Percentiles rank a stretch among this genome's conserved stretches.
phyloP scores from a whole-genome alignment of 2,329 filamentous ascomycete genomes.

The Aureobasidium melanogenum region DNA sequence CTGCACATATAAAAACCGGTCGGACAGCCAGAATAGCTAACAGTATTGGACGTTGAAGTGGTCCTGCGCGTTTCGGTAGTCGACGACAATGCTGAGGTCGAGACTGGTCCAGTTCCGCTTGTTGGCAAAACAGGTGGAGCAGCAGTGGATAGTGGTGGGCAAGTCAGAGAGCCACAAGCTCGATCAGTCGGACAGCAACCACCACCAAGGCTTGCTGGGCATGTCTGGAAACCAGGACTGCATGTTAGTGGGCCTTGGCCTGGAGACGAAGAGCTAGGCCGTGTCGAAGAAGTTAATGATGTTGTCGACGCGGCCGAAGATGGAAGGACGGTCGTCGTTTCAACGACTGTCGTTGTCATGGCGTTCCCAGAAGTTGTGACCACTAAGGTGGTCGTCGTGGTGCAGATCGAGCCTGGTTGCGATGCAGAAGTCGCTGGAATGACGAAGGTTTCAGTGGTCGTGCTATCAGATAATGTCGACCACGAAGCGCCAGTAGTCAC shows the following conservation, averaged over 20 bases:
- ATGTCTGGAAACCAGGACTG: slow-evolving; percentile 37
- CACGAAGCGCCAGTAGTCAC: slow-evolving; percentile 13
- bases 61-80: slow-evolving; percentile 14
- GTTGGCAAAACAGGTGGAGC: slow-evolving; percentile 31
- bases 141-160: slow-evolving; percentile 3
- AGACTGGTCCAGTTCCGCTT: slow-evolving; percentile 28
- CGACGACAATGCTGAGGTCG: slow-evolving; percentile 16
- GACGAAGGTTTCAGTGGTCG: neutral
- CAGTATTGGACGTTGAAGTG: slow-evolving; percentile 10
- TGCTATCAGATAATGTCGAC: slow-evolving; percentile 4
- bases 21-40: slow-evolving; percentile 51
- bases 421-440: slow-evolving; percentile 19
- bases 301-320: neutral
- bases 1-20: slow-evolving; percentile 88
- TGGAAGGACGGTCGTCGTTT: slow-evolving; percentile 12
- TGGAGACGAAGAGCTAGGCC: slow-evolving; percentile 12
- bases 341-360: slow-evolving; percentile 14
- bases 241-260: slow-evolving; percentile 23
- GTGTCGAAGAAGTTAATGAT: neutral
- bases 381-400: slow-evolving; percentile 20
- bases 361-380: slow-evolving; percentile 10
- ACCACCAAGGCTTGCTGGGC: slow-evolving; percentile 38
- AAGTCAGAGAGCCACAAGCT: slow-evolving; percentile 28
- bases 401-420: slow-evolving; percentile 14
- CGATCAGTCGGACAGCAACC: slow-evolving; percentile 41